A percentile compares a stretch with the other conserved stretches of the same genome.
These are phyloP conservation scores for Staphylotrichum tortipilum DNA, from an alignment of 495 filamentous ascomycete species.

Conservation along the genomic window DNA sequence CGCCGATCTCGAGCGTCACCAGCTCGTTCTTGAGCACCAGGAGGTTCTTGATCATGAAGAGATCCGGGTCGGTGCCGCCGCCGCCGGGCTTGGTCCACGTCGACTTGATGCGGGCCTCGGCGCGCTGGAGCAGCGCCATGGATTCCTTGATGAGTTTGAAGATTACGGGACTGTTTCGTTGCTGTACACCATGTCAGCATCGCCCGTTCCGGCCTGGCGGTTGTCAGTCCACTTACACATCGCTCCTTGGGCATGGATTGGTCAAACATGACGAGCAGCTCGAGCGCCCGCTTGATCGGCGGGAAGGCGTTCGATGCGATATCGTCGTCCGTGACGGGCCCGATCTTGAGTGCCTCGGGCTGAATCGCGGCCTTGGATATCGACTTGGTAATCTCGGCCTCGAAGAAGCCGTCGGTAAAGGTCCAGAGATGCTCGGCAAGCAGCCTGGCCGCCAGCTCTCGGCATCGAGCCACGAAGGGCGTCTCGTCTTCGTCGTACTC, in stretches of 20 bases:
- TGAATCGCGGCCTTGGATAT: conserved; percentile 38
- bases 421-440: conserved; percentile 46
- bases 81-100: conserved; percentile 18
- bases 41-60: conserved; percentile 87
- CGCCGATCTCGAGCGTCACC: conserved; percentile 86
- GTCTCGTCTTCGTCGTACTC: conserved; percentile 67
- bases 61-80: conserved; percentile 50
- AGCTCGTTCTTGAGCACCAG: conserved; percentile 87
- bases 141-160: conserved; percentile 40
- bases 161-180: conserved; percentile 44
- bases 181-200: no score
- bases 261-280: conserved; percentile 77
- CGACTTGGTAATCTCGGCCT: conserved; percentile 43
- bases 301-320: conserved; percentile 51
- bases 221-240: conserved; percentile 74
- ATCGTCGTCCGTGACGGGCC: conserved; percentile 30
- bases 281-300: conserved; percentile 67
- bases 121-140: conserved; percentile 42
- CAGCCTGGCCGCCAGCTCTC: conserved; percentile 51
- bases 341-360: conserved; percentile 36
- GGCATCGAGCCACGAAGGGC: conserved; percentile 62
- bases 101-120: conserved; percentile 41
- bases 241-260: conserved; percentile 52
- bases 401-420: conserved; percentile 41
- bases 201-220: no score